Base-by-base conservation (phyloP, 1,284 basidiomycete species). In the Mycena sp. region DNA sequence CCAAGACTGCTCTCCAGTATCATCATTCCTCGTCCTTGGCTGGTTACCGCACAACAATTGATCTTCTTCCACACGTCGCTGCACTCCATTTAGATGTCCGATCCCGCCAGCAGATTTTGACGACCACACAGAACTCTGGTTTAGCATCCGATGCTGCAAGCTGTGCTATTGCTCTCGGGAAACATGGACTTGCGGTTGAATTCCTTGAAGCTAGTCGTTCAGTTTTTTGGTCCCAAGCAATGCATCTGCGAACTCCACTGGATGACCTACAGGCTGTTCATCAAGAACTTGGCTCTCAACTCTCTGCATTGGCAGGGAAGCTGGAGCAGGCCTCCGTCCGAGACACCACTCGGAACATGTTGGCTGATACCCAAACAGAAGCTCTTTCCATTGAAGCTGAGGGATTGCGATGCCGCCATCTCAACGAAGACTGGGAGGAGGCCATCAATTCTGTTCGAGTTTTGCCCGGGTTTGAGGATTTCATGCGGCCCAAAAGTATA, bases 161-260 rank as follows among this genome's bases (percentile, higher is more conserved):
- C 21, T 43, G 41, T 23, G 41, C 41, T 16, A 10, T 43, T 7
- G 19, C 7, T 23, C 41, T 11, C 10, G 21, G 10, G 9, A n/a
- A 43, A 16, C 19, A 43, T 43, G 41, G 9, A 7, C 7, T 16
- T 43, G 41, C 41, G n/a, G 40, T 64, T 4, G 58, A 60, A 40
- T 54, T 64, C 10, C 29, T 64, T 1, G 55, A 58, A 16, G 37
- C 32, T 6, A 32, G 55, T n/a, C 41, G 50, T 21, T 53, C 58
- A 12, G 44, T 60, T 9, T 53, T 60, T 32, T 60, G 58, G 58
- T 53, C 58, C 11, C 49, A 53, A 21, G 58, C 58, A 38, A 19
- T 53, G 17, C 58, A 48, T n/a, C 49, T 60, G 2, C 58, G 25
- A 12, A 25, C 25, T 2, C 11, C 49, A 12, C 25, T 60, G 0